Conservation (phyloP, 176 grass and related monocot species). For the Phragmites australis region DNA sequence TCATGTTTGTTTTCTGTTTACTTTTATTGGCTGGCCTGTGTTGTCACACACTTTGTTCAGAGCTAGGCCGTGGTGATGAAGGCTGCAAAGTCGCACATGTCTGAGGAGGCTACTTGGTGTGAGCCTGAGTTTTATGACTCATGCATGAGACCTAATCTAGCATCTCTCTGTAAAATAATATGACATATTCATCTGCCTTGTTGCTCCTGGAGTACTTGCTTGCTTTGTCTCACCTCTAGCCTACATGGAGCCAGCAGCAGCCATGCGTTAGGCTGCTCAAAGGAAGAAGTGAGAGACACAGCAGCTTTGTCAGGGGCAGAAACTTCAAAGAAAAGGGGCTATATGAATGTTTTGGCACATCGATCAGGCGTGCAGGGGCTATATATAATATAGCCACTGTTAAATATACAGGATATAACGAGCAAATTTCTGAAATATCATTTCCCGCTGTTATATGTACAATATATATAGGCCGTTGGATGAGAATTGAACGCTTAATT, state of each 20-base stretch:
- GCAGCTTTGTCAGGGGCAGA: conserved; percentile 21
- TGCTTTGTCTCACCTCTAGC: conserved; percentile 39
- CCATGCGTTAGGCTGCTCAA: conserved; percentile 30
- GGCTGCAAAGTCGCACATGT: conserved; percentile 33
- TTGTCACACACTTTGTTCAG: no score
- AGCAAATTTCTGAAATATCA: no score
- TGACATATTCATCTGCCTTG: not conserved
- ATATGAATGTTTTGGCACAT: no score
- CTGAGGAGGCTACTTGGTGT: not conserved
- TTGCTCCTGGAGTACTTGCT: not conserved
- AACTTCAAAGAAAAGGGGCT: not conserved
- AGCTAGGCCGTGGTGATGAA: not conserved
- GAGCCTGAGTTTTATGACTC: conserved; percentile 1
- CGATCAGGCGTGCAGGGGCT: no score
- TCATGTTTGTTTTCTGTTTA: no score
- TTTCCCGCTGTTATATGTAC: no score
- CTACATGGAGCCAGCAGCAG: conserved; percentile 30
- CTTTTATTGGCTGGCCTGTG: no score
- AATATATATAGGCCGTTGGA: no score
- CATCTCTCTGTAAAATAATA: no score
- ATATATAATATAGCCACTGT: no score
- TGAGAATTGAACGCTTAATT: no score
- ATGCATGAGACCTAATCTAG: not conserved
- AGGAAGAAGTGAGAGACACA: not conserved
- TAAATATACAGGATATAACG: no score